A percentile compares a stretch with the other conserved stretches of the same genome.
Evolutionary conservation across 257 asterid genomes (phyloP).

Genomic region (Lithospermum erythrorhizon): DNA sequence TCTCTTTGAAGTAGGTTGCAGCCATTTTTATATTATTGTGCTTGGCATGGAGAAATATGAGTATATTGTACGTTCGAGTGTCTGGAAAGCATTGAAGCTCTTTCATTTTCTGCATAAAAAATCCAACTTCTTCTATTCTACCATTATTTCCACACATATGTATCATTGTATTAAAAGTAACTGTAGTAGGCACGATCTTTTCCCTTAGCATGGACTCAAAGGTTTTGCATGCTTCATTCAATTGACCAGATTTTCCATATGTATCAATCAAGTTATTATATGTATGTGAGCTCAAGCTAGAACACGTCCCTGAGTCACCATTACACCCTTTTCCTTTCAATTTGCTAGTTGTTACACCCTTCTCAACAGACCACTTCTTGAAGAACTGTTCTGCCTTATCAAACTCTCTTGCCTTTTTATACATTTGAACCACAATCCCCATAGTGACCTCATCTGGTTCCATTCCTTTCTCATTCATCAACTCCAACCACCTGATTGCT

Average conservation of each 20-base stretch:
- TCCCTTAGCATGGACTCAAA: slow-evolving; percentile 60
- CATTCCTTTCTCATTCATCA: slow-evolving; percentile 52
- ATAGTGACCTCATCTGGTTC: slow-evolving; percentile 91
- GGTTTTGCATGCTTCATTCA: slow-evolving; percentile 59
- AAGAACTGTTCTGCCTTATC: slow-evolving; percentile 68
- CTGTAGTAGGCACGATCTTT: slow-evolving; percentile 60
- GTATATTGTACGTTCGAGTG: slow-evolving; percentile 75
- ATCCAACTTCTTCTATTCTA: slow-evolving; percentile 50
- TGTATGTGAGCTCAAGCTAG: slow-evolving; percentile 46
- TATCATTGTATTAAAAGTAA: slow-evolving; percentile 87
- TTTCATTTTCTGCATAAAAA: slow-evolving; percentile 60
- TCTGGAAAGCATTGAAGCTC: slow-evolving; percentile 58
- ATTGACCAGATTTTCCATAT: slow-evolving; percentile 80
- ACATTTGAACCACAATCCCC: slow-evolving; percentile 85
- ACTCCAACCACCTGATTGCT: slow-evolving; percentile 66
- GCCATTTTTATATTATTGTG: slow-evolving; percentile 55
- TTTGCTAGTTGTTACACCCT: slow-evolving; percentile 11
- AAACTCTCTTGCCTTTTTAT: slow-evolving; percentile 79
- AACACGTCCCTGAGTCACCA: slow-evolving; percentile 17
- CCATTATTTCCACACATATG: slow-evolving; percentile 83
- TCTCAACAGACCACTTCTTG: slow-evolving; percentile 58
- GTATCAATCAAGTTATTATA: slow-evolving; percentile 85
- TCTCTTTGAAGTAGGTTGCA: slow-evolving; percentile 48
- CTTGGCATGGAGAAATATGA: slow-evolving; percentile 72
- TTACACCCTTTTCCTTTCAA: slow-evolving; percentile 15